Percentiles rank a stretch among this genome's conserved stretches.
phyloP scores from a whole-genome alignment of 768 basidiomycete species.

The Collybia nuda region DNA sequence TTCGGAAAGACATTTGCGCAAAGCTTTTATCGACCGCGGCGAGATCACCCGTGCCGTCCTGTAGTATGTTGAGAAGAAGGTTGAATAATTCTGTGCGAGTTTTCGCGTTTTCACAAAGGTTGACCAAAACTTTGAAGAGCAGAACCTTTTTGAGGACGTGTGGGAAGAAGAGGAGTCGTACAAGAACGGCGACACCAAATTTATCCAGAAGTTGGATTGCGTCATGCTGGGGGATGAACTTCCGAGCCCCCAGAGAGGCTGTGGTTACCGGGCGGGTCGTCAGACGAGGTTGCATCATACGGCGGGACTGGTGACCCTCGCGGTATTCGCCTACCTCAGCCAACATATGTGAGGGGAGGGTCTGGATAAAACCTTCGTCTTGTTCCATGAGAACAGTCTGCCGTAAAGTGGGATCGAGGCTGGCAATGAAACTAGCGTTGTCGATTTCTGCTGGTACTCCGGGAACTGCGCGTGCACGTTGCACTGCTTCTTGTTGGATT shows the following conservation, averaged over 20 bases:
- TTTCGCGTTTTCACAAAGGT: conserved; percentile 93
- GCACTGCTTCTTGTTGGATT: conserved; percentile 89
- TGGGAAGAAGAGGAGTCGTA: conserved; percentile 95
- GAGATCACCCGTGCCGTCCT: conserved; percentile 93
- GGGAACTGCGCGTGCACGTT: conserved; percentile 66
- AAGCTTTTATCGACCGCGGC: conserved; percentile 92
- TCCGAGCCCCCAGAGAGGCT: conserved; percentile 37
- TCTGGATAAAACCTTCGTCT: conserved; percentile 81
- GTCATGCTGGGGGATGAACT: conserved; percentile 66
- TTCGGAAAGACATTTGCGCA: conserved; percentile 82
- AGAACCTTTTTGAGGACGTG: conserved; percentile 84
- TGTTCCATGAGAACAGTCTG: conserved; percentile 90
- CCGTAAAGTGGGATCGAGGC: conserved; percentile 84
- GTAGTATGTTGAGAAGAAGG: conserved; percentile 87
- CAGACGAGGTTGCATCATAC: conserved; percentile 29
- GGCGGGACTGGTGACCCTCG: conserved; percentile 43
- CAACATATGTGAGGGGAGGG: conserved; percentile 81
- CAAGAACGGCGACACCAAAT: conserved; percentile 80
- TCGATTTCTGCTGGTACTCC: conserved; percentile 75
- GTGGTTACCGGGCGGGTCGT: conserved; percentile 27
- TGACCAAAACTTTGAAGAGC: conserved; percentile 87
- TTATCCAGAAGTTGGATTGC: conserved; percentile 94
- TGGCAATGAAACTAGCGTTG: conserved; percentile 88
- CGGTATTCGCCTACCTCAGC: conserved; percentile 79
- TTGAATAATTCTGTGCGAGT: conserved; percentile 93